A percentile compares a stretch with the other conserved stretches of the same genome.
phyloP scores from a whole-genome alignment of 2,329 filamentous ascomycete species.

The Rachicladosporium sp. region DNA sequence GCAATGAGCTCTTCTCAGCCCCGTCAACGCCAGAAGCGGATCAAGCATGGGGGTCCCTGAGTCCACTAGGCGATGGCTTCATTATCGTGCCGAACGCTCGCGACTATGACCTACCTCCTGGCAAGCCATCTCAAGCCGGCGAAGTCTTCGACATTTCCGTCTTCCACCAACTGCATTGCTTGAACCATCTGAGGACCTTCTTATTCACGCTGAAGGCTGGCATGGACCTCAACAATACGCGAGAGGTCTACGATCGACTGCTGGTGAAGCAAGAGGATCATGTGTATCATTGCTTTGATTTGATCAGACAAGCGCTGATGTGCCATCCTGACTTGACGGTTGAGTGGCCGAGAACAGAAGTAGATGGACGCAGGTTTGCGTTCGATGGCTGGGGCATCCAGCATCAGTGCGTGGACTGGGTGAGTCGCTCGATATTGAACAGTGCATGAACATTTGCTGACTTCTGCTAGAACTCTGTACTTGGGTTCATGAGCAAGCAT shows the following conservation, averaged over 20 bases:
- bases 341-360: slow-evolving; percentile 21
- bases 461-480: slow-evolving; percentile 7
- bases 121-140: slow-evolving; percentile 15
- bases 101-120: slow-evolving; percentile 15
- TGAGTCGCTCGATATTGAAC: slow-evolving; percentile 6
- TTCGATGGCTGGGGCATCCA: slow-evolving; percentile 23
- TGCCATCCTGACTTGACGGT: slow-evolving; percentile 18
- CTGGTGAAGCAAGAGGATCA: slow-evolving; percentile 16
- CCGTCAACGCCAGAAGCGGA: slow-evolving; percentile 14
- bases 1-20: slow-evolving; percentile 14
- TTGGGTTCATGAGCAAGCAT: slow-evolving; percentile 10
- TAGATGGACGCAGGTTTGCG: slow-evolving; percentile 19
- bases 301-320: slow-evolving; percentile 18
- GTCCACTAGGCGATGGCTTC: slow-evolving; percentile 23
- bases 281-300: slow-evolving; percentile 20
- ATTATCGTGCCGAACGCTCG: slow-evolving; percentile 16
- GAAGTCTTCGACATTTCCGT: slow-evolving; percentile 23
- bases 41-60: slow-evolving; percentile 17
- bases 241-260: slow-evolving; percentile 11
- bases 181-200: slow-evolving; percentile 20
- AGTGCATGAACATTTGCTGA: background rate
- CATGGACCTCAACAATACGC: slow-evolving; percentile 10
- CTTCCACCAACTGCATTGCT: slow-evolving; percentile 26
- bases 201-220: slow-evolving; percentile 15
- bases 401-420: slow-evolving; percentile 21